phyloP scores from a whole-genome alignment of 305 asterid species.

The Rubia balearica region DNA sequence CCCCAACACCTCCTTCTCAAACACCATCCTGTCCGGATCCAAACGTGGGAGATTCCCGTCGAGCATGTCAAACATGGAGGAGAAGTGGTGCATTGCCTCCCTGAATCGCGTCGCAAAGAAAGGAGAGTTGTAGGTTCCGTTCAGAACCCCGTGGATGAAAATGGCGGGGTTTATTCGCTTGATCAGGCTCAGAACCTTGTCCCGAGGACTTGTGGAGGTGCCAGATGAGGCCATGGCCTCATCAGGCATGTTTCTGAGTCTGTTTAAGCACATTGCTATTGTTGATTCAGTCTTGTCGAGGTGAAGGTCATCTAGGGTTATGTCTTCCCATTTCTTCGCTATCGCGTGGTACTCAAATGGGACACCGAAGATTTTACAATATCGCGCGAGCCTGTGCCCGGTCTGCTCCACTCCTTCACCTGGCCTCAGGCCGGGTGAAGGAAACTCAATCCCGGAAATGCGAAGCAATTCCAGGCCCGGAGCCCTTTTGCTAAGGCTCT shows the following conservation, averaged over 20 bases:
- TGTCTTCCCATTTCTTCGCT: constrained; percentile 72
- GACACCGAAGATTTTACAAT: constrained; percentile 68
- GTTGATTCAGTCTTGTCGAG: constrained; percentile 40
- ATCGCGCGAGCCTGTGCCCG: constrained; percentile 53
- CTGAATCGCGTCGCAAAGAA: constrained; percentile 71
- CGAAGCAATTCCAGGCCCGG: constrained; percentile 75
- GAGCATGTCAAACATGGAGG: constrained; percentile 76
- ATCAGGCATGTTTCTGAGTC: constrained; percentile 49
- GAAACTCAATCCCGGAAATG: constrained; percentile 77
- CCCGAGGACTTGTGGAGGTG: constrained; percentile 52
- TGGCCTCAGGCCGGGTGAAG: constrained; percentile 81
- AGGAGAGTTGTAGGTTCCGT: constrained; percentile 53
- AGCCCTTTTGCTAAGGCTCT: constrained; percentile 42
- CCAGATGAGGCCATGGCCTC: constrained; percentile 52
- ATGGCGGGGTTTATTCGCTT: constrained; percentile 49
- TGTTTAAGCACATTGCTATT: constrained; percentile 65
- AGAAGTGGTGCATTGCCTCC: constrained; percentile 77
- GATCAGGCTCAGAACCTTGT: constrained; percentile 45
- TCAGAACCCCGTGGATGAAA: constrained; percentile 45
- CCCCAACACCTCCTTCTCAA: constrained; percentile 67
- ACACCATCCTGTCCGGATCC: constrained; percentile 46
- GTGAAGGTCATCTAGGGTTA: constrained; percentile 33
- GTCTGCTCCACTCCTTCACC: constrained; percentile 67
- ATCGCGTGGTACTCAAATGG: constrained; percentile 73
- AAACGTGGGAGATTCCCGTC: constrained; percentile 64